These are phyloP conservation scores for Tolypocladium pustulatum DNA, from an alignment of 2,329 filamentous ascomycete species.

Conservation along the genomic window DNA sequence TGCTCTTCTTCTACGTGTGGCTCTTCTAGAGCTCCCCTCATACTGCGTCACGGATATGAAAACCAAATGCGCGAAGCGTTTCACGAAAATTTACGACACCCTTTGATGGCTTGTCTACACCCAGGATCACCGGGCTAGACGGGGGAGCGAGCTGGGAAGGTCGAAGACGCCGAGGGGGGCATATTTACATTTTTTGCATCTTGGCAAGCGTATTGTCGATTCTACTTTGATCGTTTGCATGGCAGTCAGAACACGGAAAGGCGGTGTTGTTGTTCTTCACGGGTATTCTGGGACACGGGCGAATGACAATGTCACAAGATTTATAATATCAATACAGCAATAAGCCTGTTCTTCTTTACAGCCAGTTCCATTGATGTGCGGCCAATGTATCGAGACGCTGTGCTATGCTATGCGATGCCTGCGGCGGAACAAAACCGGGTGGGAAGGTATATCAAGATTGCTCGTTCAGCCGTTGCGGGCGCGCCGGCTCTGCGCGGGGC, in stretches of 20 bases:
- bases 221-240: not conserved
- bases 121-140: not conserved
- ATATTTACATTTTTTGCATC: not conserved
- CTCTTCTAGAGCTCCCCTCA: constrained; percentile 49
- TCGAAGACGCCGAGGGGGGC: not conserved
- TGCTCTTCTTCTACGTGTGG: constrained; percentile 91
- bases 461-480: constrained; percentile 13
- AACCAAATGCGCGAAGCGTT: not conserved
- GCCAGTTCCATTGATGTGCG: not conserved
- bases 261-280: not conserved
- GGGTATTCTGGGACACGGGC: not conserved
- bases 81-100: not conserved
- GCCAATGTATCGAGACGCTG: not conserved
- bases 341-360: not conserved
- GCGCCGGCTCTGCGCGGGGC: constrained; percentile 34
- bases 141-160: no score
- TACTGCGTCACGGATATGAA: not conserved
- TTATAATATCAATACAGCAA: not conserved
- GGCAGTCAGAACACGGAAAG: not conserved
- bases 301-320: not conserved
- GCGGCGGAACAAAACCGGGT: not conserved
- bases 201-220: constrained; percentile 1
- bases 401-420: not conserved
- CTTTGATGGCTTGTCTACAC: not conserved
- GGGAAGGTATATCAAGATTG: not conserved